phyloP scores from a whole-genome alignment of 257 asterid genomes.

The Phtheirospermum japonicum region DNA sequence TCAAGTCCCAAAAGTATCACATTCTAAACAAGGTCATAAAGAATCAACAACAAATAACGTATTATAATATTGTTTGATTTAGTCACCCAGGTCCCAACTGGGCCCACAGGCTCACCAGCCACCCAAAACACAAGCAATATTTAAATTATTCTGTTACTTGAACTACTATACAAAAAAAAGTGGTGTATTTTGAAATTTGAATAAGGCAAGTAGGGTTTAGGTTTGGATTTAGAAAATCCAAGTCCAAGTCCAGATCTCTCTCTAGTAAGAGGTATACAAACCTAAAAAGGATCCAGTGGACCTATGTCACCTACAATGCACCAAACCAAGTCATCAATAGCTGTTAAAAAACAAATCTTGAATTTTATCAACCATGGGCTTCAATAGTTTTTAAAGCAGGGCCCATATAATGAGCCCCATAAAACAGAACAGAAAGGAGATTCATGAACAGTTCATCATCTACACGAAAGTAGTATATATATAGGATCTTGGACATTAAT shows the following conservation, averaged over 20 bases:
- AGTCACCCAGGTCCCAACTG: conserved; percentile 3
- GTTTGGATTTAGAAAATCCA: no score
- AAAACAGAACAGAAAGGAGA: neutral
- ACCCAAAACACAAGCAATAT: no score
- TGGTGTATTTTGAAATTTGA: no score
- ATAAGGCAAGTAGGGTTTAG: no score
- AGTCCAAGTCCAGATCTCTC: no score
- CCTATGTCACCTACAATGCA: conserved; percentile 10
- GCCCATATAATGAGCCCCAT: conserved; percentile 31
- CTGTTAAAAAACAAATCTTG: conserved; percentile 29
- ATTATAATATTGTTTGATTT: no score
- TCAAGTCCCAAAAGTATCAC: neutral
- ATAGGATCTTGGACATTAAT: conserved; percentile 23
- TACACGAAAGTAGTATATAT: neutral
- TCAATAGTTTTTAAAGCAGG: conserved; percentile 9
- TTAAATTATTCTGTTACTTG: no score
- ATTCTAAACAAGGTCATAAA: neutral
- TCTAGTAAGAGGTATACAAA: no score
- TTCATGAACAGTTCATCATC: neutral
- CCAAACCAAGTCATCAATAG: conserved; percentile 19
- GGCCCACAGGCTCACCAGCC: conserved; percentile 22
- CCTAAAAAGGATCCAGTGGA: conserved; percentile 7
- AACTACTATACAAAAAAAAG: no score
- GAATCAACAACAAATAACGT: no score
- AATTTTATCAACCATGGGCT: conserved; percentile 26